These are phyloP conservation scores for Salix udensis DNA, from an alignment of 345 rosid genomes.

Conservation along the genomic window DNA sequence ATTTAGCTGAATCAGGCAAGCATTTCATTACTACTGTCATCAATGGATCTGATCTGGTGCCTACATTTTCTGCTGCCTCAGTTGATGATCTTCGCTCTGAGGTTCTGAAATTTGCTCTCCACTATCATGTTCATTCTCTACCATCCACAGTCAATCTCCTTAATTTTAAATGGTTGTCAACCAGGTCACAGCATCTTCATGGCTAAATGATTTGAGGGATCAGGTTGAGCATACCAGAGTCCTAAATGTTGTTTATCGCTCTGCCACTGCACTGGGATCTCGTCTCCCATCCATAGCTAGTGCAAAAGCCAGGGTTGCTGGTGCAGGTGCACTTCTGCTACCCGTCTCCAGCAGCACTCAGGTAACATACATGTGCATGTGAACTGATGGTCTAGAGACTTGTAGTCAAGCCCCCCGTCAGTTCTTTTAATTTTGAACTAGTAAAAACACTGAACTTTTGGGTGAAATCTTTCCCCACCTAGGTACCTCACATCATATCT, in stretches of 20 bases:
- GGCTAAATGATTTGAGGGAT: slow-evolving; percentile 91
- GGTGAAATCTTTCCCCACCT: too few species aligned
- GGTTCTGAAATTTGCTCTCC: slow-evolving; percentile 41
- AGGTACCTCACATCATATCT: background rate
- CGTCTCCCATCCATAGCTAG: slow-evolving; percentile 87
- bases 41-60: slow-evolving; percentile 94
- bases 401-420: background rate
- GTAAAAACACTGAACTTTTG: background rate
- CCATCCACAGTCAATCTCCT: slow-evolving; percentile 4
- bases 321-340: slow-evolving; percentile 83
- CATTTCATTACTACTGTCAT: slow-evolving; percentile 71
- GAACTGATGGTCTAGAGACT: background rate
- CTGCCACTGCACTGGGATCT: slow-evolving; percentile 92
- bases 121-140: background rate
- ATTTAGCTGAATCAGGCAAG: slow-evolving; percentile 97
- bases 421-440: background rate
- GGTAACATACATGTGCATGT: slow-evolving; percentile 38
- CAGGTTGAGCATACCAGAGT: slow-evolving; percentile 88
- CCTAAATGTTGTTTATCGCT: slow-evolving; percentile 81
- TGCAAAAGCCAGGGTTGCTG: slow-evolving; percentile 93
- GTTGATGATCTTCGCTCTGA: slow-evolving; percentile 90
- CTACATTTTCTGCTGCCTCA: slow-evolving; percentile 88
- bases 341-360: slow-evolving; percentile 89
- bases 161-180: slow-evolving; percentile 14
- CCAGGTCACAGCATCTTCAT: slow-evolving; percentile 91